phyloP scores from a whole-genome alignment of 2,329 filamentous ascomycete species.

The Ustulina deusta region DNA sequence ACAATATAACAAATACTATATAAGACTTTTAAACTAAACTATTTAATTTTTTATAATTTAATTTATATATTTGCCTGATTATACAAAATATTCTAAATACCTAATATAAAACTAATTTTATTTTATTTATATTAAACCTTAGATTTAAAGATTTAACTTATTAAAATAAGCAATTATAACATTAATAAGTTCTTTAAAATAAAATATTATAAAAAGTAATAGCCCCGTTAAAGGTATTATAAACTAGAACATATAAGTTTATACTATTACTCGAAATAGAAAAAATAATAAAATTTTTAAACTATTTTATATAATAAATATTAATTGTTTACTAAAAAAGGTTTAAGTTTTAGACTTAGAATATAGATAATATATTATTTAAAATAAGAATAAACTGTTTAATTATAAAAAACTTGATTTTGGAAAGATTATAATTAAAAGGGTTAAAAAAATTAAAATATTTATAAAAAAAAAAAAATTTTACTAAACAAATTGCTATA shows the following conservation, averaged over 20 bases:
- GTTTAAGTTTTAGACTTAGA: constrained; percentile 9
- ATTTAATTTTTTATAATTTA: neutral
- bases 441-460: constrained; percentile 7
- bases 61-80: neutral
- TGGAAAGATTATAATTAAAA: constrained; percentile 8
- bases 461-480: constrained; percentile 7
- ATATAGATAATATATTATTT: constrained; percentile 16
- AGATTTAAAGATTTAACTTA: too few species aligned
- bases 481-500: neutral
- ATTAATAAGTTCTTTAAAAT: too few species aligned
- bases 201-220: too few species aligned
- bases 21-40: constrained; percentile 4
- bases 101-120: neutral
- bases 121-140: too few species aligned
- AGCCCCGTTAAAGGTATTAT: too few species aligned
- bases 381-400: constrained; percentile 5
- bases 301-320: constrained; percentile 2
- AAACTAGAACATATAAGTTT: too few species aligned
- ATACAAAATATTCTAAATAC: neutral
- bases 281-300: constrained; percentile 1
- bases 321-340: constrained; percentile 4
- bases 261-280: too few species aligned
- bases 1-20: neutral
- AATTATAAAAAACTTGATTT: constrained; percentile 14
- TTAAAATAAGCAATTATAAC: too few species aligned